A percentile compares a stretch with the other conserved stretches of the same genome.
Conservation (phyloP, 495 filamentous ascomycete species). For the Talaromyces wortmannii region DNA sequence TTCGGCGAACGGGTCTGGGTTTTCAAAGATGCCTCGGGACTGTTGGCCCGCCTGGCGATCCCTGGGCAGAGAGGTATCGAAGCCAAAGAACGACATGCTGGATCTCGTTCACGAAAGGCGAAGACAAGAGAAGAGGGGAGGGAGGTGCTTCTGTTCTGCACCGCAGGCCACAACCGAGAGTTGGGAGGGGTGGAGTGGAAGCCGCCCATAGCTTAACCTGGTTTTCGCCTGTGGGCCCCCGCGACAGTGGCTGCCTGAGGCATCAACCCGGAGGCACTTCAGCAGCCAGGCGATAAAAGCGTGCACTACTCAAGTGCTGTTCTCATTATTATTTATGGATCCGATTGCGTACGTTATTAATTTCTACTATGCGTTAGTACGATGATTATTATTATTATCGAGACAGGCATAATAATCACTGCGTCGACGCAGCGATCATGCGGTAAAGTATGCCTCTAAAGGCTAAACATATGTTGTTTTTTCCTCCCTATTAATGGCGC, state of each 20-base stretch:
- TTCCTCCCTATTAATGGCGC: too few relatives aligned
- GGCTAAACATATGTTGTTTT: too few relatives aligned
- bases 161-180: conserved; percentile 3
- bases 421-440: too few relatives aligned
- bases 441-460: too few relatives aligned
- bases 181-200: conserved; percentile 9
- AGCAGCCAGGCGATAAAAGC: neutral
- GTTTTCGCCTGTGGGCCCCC: neutral
- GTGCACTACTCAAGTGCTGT: too few relatives aligned
- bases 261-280: too few relatives aligned
- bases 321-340: too few relatives aligned
- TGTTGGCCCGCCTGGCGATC: conserved; percentile 48
- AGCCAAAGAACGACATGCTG: conserved; percentile 82
- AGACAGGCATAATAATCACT: too few relatives aligned
- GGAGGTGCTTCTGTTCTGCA: neutral
- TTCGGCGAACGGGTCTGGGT: conserved; percentile 82
- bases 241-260: conserved; percentile 9
- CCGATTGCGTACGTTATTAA: too few relatives aligned
- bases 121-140: conserved; percentile 8
- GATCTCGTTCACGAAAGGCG: neutral
- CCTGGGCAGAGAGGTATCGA: conserved; percentile 60
- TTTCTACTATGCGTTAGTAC: too few relatives aligned
- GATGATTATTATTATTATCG: too few relatives aligned
- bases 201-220: neutral
- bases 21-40: conserved; percentile 71